These are phyloP conservation scores for Solanum corneliomulleri DNA, from an alignment of 257 asterid species.

Conservation along the genomic window DNA sequence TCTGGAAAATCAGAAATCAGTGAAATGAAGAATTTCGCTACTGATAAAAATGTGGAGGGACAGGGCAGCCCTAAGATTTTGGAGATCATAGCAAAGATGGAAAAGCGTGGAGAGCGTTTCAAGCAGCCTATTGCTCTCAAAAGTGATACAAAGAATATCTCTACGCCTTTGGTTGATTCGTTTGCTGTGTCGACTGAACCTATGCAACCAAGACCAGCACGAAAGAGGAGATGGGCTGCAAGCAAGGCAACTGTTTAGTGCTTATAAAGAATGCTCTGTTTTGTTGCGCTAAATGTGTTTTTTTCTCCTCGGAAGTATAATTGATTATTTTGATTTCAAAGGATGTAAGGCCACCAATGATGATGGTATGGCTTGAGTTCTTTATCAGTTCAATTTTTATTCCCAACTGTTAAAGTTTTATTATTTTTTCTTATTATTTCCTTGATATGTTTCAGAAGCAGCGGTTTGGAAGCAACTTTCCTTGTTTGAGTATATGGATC, in stretches of 20 bases:
- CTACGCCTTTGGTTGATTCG: conserved; percentile 5
- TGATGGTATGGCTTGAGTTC: background rate
- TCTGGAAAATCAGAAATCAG: background rate
- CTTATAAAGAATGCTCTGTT: background rate
- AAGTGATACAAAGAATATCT: conserved; percentile 16
- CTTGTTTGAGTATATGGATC: background rate
- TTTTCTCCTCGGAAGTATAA: background rate
- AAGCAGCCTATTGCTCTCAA: conserved; percentile 23
- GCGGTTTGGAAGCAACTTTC: background rate
- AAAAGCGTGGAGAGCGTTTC: conserved; percentile 50
- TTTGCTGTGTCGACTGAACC: conserved; percentile 8
- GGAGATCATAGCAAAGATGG: conserved; percentile 59
- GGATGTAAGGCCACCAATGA: background rate
- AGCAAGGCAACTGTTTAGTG: background rate
- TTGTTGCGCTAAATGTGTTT: background rate
- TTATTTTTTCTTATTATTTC: background rate
- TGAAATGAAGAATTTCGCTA: background rate
- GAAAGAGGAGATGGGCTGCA: conserved; percentile 58
- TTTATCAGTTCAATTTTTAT: background rate
- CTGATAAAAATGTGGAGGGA: conserved; percentile 7
- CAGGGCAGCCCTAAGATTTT: conserved; percentile 27
- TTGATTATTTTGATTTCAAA: background rate
- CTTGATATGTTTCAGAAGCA: background rate
- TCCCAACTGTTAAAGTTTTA: background rate
- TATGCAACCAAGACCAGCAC: conserved; percentile 33